Evolutionary conservation across 805 yeast species (phyloP).

Genomic region (Candida bentonensis): DNA sequence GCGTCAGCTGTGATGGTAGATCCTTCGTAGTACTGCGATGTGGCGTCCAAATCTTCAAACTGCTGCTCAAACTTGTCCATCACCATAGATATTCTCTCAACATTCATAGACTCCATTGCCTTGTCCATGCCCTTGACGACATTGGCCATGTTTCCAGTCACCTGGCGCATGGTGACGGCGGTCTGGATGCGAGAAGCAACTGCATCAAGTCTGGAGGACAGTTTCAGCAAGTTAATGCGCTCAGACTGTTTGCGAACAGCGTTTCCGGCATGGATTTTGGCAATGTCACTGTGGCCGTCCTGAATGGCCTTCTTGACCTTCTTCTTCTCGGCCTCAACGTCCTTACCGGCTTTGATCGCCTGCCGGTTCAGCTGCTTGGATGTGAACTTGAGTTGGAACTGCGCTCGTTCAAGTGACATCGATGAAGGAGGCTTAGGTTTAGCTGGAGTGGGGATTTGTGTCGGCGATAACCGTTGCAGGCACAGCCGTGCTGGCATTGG

Average conservation of each 20-base stretch:
- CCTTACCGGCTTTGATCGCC: conserved; percentile 81
- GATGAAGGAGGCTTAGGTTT: neutral
- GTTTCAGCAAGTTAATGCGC: conserved; percentile 59
- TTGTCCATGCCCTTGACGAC: conserved; percentile 94
- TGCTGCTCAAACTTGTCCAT: conserved; percentile 97
- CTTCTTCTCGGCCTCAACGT: conserved; percentile 73
- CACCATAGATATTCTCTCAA: conserved; percentile 80
- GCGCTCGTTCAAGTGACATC: conserved; percentile 13
- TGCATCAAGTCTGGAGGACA: conserved; percentile 86
- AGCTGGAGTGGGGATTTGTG: too few relatives aligned
- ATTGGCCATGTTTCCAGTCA: conserved; percentile 83
- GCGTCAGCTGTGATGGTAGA: conserved; percentile 86
- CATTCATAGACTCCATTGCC: conserved; percentile 90
- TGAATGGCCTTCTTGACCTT: conserved; percentile 78
- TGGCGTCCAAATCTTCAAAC: conserved; percentile 89
- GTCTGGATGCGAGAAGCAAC: conserved; percentile 95
- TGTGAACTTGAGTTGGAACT: conserved; percentile 45
- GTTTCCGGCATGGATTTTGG: conserved; percentile 86
- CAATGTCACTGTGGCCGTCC: conserved; percentile 83
- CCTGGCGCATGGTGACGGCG: conserved; percentile 94
- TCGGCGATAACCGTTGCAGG: too few relatives aligned
- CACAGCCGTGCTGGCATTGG: too few relatives aligned
- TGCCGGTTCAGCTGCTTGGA: conserved; percentile 87
- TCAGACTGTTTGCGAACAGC: conserved; percentile 89
- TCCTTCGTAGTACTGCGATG: conserved; percentile 82